phyloP scores from a whole-genome alignment of 2,329 filamentous ascomycete genomes.

The Cryphonectria naterciae region DNA sequence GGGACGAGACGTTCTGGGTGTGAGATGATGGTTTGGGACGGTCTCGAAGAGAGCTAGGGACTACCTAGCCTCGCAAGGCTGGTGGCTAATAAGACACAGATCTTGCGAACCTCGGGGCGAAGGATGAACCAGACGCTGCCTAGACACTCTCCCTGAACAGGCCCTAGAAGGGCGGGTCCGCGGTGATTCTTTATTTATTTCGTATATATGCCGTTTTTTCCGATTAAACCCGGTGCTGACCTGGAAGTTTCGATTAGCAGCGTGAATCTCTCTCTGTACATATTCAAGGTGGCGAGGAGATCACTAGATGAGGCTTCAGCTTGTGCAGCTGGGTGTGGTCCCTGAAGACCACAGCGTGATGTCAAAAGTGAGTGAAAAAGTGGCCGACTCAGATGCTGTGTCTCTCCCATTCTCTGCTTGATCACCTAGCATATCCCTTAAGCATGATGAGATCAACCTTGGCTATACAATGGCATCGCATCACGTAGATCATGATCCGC shows the following conservation, averaged over 20 bases:
- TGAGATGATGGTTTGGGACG: background rate
- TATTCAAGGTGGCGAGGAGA: no score
- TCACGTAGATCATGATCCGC: conserved; percentile 12
- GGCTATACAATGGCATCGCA: conserved; percentile 15
- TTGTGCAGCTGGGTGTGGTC: conserved; percentile 10
- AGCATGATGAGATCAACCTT: conserved; percentile 4
- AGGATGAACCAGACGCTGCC: background rate
- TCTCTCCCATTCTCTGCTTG: background rate
- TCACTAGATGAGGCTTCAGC: background rate
- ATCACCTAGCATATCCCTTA: conserved; percentile 3
- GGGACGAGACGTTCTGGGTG: background rate
- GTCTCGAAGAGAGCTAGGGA: background rate
- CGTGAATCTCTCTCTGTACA: background rate
- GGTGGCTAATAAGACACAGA: background rate
- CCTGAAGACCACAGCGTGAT: background rate
- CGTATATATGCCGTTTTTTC: background rate
- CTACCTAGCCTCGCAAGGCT: background rate
- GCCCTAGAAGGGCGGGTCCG: background rate
- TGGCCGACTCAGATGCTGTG: background rate
- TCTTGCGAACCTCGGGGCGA: background rate
- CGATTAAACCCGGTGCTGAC: background rate
- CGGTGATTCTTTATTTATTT: background rate
- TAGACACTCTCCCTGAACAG: background rate
- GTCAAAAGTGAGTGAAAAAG: background rate
- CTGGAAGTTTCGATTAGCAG: background rate